Evolutionary conservation across 208 protist genomes (phyloP), one percentile per base, ranked within the genome.

Genomic region (Wallacemonas rigidus): DNA sequence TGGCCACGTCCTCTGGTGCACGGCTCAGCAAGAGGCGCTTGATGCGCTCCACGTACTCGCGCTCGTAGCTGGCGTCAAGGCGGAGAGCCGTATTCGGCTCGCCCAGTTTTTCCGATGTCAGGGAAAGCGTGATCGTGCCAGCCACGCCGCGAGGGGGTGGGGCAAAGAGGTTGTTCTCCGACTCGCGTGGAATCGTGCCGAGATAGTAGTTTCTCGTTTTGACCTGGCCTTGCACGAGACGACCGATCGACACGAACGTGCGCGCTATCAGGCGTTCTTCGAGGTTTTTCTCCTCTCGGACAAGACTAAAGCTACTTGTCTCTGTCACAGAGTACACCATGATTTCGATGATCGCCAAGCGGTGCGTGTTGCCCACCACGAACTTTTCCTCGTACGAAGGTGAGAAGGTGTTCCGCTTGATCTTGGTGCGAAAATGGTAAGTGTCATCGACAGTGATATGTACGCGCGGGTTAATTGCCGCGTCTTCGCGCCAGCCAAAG

Each of bases 281-380:
- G 8, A 41, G 68, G 9, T 65, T 8, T 39, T 51, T 57, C 44
- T 48, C 51, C 38, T 68, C 63, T 3, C 54, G 43, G 5, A 47
- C 5, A 39, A 47, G 63, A 14, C 48, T 7, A 15, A 85, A 72
- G 8, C 77, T 77, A 3, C 63, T 78, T 11, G 78, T 63, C 64
- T 86, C 72, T 50, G 75, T 67, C 14, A 81, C 78, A 73, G 90
- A 73, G 67, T 90, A 91, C 26, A 90, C 80, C 2, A 73, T 72
- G 1, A 94, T 64, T 68, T 94, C 82, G 58, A 96, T 78, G 43
- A 89, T 75, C 12, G 92, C 88, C 11, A 93, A 70, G 47, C 83
- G 86, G 65, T 96, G 87, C 12, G 88, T 94, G 72, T 93, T 93
- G 65, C 81, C 88, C 0, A 94, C 85, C 35, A 82, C 62, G 56